Evolutionary conservation across 768 basidiomycete genomes (phyloP).

Genomic region (Xerocomellus dryophilus): DNA sequence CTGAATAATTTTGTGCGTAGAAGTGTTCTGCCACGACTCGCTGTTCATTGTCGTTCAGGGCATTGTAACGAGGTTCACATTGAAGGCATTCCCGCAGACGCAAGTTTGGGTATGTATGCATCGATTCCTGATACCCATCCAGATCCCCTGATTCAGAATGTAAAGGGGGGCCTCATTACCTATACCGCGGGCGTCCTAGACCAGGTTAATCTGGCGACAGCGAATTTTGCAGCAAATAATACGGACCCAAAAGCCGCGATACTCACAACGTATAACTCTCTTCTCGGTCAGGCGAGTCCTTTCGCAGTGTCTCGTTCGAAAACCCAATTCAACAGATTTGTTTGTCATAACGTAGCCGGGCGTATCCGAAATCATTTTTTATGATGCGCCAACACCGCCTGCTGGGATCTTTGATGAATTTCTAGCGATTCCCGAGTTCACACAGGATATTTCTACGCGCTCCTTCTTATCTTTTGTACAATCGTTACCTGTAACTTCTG

Average conservation of each 20-base stretch:
- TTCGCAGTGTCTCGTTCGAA: no score
- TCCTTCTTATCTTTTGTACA: constrained; percentile 18
- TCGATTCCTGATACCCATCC: not conserved
- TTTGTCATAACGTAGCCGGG: constrained; percentile 1
- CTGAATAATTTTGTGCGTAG: constrained; percentile 55
- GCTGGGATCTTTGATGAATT: constrained; percentile 27
- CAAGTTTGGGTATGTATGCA: constrained; percentile 54
- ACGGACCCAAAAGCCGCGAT: constrained; percentile 31
- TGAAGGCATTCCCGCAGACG: constrained; percentile 52
- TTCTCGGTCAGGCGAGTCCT: not conserved
- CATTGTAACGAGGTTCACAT: constrained; percentile 55
- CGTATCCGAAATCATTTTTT: constrained; percentile 44
- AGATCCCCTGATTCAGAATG: not conserved
- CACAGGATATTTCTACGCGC: constrained; percentile 4
- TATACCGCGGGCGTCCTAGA: constrained; percentile 16
- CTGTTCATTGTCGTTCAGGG: constrained; percentile 34
- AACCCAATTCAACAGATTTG: not conserved
- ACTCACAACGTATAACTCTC: constrained; percentile 42
- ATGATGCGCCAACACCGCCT: constrained; percentile 41
- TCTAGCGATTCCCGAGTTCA: constrained; percentile 9
- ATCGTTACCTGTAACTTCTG: not conserved
- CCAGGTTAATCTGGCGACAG: constrained; percentile 17
- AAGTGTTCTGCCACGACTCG: not conserved
- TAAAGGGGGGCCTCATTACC: constrained; percentile 51
- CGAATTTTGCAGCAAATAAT: constrained; percentile 18